phyloP scores from a whole-genome alignment of 805 yeast genomes.

The Lachancea nothofagi region DNA sequence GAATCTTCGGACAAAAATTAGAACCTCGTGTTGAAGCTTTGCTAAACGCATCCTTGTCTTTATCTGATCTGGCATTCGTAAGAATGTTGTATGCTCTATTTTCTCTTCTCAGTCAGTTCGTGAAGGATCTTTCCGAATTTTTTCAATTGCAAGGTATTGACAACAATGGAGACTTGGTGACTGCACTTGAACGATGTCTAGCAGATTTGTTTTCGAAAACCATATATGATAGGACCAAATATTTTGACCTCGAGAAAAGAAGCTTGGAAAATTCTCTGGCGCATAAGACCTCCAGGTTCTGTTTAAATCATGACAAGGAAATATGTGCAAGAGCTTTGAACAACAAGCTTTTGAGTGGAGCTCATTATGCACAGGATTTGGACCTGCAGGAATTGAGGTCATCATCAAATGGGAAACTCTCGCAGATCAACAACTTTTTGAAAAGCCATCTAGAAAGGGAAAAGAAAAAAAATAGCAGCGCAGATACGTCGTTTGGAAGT shows the following conservation, averaged over 20 bases:
- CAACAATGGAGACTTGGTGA: conserved; percentile 36
- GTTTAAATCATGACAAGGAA: conserved; percentile 29
- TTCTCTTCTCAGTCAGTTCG: conserved; percentile 50
- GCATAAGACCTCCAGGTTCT: conserved; percentile 32
- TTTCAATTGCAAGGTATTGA: conserved; percentile 45
- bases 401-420: conserved; percentile 37
- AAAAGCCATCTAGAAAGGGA: conserved; percentile 45
- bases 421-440: conserved; percentile 53
- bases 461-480: conserved; percentile 31
- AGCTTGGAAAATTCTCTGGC: conserved; percentile 44
- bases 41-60: conserved; percentile 55
- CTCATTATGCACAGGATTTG: conserved; percentile 19
- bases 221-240: conserved; percentile 53
- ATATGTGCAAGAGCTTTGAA: conserved; percentile 25
- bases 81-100: conserved; percentile 69
- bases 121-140: conserved; percentile 59
- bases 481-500: conserved; percentile 9
- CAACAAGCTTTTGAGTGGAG: conserved; percentile 27
- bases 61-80: conserved; percentile 65
- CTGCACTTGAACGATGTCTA: conserved; percentile 62
- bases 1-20: conserved; percentile 70
- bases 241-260: conserved; percentile 66
- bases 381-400: conserved; percentile 18
- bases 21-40: conserved; percentile 51
- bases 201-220: conserved; percentile 71